Base-by-base conservation (phyloP, 352 stramenopile species). In the Elongisporangium prolatum region DNA sequence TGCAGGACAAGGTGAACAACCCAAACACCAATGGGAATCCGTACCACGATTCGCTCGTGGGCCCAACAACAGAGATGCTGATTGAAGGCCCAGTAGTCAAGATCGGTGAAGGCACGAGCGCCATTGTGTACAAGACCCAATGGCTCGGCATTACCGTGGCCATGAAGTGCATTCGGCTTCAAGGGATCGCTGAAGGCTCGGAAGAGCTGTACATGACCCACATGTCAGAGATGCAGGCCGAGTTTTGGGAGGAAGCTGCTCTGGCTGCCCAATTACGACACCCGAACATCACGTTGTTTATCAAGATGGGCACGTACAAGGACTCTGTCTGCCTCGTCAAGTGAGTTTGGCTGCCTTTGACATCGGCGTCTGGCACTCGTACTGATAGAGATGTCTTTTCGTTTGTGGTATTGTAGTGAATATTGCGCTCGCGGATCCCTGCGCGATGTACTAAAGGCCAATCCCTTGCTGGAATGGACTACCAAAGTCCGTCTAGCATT, bases 201-300 rank as follows among this genome's bases (percentile, higher is more conserved):
- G 68, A 84, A 34, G 72, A 87, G 13, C 59, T 90, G 40, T 90
- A 90, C 61, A 77, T 81, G 72, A 90, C 80, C 5, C 76, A 86
- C 58, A 63, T 88, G 53, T 75, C 69, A 16, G 72, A 86, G 52
- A 59, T 88, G 38, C 75, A 82, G 38, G 69, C 69, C 8, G 81
- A 83, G 59, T 90, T 90, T 47, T 72, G 80, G 18, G 80, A 90
- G 52, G 80, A 90, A 54, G 80, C 80, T 4, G 70, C 72, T 37
- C 64, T 90, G n/a, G 75, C 74, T 5, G 73, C 80, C 11, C 75
- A 86, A 48, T 59, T 90, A 25, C 75, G 77, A 4, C 80, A 90
- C 50, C 80, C 80, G 17, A 90, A 90, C 63, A 88, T 90, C 56
- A 90, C 76, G 59, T 59, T 90, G 17, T 90, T 90, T 34, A 88